Base-by-base conservation (phyloP, 371 early-diverging fungal genomes). In the Paramicrosporidium saccamoebae region DNA sequence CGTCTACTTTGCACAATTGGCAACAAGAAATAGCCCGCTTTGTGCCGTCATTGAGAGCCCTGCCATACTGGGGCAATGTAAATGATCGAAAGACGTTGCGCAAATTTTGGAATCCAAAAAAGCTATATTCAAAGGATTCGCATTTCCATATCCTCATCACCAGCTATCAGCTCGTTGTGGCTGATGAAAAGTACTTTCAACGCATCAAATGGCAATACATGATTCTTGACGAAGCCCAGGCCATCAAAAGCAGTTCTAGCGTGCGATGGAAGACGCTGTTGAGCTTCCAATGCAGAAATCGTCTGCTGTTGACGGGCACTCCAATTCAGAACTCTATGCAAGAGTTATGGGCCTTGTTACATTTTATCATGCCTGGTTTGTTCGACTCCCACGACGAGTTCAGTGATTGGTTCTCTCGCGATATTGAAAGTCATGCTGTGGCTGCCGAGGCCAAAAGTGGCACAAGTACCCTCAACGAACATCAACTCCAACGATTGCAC, bases 141-240 rank as follows among this genome's bases (percentile, higher is more conserved):
- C 67, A 67, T 0, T 78, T 75, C 41, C 79, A 86, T 38, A 69
- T 86, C 19, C 54, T 88, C 4, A 59, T 95, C 27, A 95, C 92
- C 0, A 68, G 68, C 28, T 95, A 95, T 38, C 82, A 86, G 41
- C 45, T 88, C 31, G 68, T 74, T 3, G 60, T 82, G 7, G 50
- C 64, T 12, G 96, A 92, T 35, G 64, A 72, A 18, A 54, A 56
- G 21, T 66, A 75, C 30, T 61, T 95, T 25, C 62, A 60, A 32
- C 58, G 72, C 13, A 59, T 78, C 29, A 77, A 74, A 39, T 95
- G 86, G 86, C 77, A 86, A 48, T 95, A 86, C 39, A 79, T 92
- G 86, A 62, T 95, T 22, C 47, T 90, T 12, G 96, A 95, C 46
- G 96, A 90, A 46, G 92, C 92, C 2, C 90, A 90, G 36, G 86